These are phyloP conservation scores for Rhizodiscina lignyota DNA, from an alignment of 495 filamentous ascomycete genomes.

Conservation along the genomic window DNA sequence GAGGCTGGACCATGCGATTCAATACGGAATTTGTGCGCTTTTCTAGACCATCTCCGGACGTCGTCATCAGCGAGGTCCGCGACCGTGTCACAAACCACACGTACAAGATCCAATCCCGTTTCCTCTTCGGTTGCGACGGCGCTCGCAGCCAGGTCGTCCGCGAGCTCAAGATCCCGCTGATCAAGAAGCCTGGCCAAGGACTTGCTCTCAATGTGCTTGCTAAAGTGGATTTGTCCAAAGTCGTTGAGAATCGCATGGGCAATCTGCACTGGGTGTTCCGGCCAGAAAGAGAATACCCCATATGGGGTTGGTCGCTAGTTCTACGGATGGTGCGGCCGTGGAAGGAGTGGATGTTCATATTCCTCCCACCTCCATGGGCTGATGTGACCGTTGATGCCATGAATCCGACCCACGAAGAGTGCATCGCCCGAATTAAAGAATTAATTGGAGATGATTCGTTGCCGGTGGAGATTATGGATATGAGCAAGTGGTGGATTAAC, in stretches of 20 bases:
- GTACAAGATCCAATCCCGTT: constrained; percentile 32
- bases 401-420: too few species aligned
- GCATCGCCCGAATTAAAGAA: too few species aligned
- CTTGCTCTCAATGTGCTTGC: too few species aligned
- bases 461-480: too few species aligned
- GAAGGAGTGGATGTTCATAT: too few species aligned
- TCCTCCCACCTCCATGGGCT: too few species aligned
- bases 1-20: constrained; percentile 26
- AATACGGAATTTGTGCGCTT: constrained; percentile 21
- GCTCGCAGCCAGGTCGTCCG: constrained; percentile 34
- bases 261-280: constrained; percentile 41
- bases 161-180: too few species aligned
- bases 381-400: too few species aligned
- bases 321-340: too few species aligned
- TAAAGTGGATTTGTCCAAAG: constrained; percentile 34
- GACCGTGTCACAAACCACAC: constrained; percentile 24
- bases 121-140: constrained; percentile 42
- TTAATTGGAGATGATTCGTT: too few species aligned
- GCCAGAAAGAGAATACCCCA: constrained; percentile 26
- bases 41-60: constrained; percentile 13
- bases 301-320: constrained; percentile 24
- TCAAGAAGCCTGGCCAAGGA: too few species aligned
- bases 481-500: too few species aligned
- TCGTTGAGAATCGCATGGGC: constrained; percentile 30
- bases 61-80: constrained; percentile 21